Percentiles rank a stretch among this genome's conserved stretches.
These are phyloP conservation scores for Fennellomyces sp. DNA, from an alignment of 371 early-diverging fungal genomes.

Conservation along the genomic window DNA sequence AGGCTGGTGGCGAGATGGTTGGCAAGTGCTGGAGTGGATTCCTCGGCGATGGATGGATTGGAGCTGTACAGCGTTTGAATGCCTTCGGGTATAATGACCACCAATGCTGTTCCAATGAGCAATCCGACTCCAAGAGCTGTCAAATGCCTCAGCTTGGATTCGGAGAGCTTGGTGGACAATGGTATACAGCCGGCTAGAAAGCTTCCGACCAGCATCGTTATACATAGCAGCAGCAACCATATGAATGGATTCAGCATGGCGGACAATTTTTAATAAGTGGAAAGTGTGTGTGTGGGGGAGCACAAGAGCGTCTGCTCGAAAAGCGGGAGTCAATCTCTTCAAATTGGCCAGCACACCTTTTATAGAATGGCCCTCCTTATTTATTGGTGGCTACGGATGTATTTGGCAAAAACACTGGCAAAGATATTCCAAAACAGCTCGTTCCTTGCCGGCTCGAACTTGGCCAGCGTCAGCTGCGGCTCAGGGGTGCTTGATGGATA, in stretches of 20 bases:
- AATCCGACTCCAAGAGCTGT: conserved; percentile 93
- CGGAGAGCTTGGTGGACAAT: conserved; percentile 78
- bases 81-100: conserved; percentile 94
- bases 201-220: conserved; percentile 86
- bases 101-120: conserved; percentile 87
- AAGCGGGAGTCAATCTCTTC: no score
- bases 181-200: conserved; percentile 89
- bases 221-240: conserved; percentile 72
- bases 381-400: neutral
- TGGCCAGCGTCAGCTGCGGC: conserved; percentile 2
- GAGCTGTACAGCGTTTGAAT: conserved; percentile 80
- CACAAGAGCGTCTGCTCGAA: no score
- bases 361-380: neutral
- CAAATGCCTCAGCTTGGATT: conserved; percentile 67
- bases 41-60: neutral
- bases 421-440: conserved; percentile 54
- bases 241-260: conserved; percentile 63
- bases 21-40: no score
- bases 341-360: no score
- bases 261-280: neutral
- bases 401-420: conserved; percentile 40
- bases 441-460: conserved; percentile 33
- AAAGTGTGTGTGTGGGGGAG: neutral
- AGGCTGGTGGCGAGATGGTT: no score
- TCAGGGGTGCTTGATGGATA: neutral